A percentile compares a stretch with the other conserved stretches of the same genome.
These are phyloP conservation scores for Haberlea rhodopensis DNA, from an alignment of 257 asterid genomes.

Conservation along the genomic window DNA sequence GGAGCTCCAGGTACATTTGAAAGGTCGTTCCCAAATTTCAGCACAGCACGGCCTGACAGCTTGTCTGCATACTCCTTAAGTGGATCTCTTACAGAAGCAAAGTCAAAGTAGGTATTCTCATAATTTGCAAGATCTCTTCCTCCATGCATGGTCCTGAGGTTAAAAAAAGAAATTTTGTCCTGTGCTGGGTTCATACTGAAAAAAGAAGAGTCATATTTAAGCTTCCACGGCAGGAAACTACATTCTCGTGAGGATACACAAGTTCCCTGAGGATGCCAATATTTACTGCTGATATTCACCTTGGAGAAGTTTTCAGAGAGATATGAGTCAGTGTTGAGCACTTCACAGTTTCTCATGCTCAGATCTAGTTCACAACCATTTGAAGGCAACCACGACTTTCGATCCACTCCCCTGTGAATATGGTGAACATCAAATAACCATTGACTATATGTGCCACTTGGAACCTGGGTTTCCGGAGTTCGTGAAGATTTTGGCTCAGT, in stretches of 20 bases:
- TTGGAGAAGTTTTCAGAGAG: slow-evolving; percentile 29
- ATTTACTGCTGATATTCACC: slow-evolving; percentile 29
- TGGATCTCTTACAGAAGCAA: slow-evolving; percentile 72
- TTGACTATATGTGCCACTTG: slow-evolving; percentile 31
- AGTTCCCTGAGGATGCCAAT: slow-evolving; percentile 30
- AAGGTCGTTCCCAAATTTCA: slow-evolving; percentile 36
- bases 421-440: slow-evolving; percentile 27
- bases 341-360: slow-evolving; percentile 31
- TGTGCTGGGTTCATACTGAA: slow-evolving; percentile 66
- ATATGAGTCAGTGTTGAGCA: slow-evolving; percentile 34
- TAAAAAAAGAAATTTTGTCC: slow-evolving; percentile 41
- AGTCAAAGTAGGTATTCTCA: slow-evolving; percentile 56
- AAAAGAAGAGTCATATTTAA: slow-evolving; percentile 44
- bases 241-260: slow-evolving; percentile 31
- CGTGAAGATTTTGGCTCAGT: slow-evolving; percentile 28
- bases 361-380: slow-evolving; percentile 36
- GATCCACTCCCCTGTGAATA: slow-evolving; percentile 28
- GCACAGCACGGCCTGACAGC: slow-evolving; percentile 32
- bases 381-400: slow-evolving; percentile 33
- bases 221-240: slow-evolving; percentile 36
- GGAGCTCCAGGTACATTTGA: slow-evolving; percentile 39
- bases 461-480: slow-evolving; percentile 31
- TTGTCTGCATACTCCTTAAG: slow-evolving; percentile 37
- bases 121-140: slow-evolving; percentile 38
- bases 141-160: slow-evolving; percentile 37